Conservation (phyloP, 768 basidiomycete species). For the Tylopilus sp. region DNA sequence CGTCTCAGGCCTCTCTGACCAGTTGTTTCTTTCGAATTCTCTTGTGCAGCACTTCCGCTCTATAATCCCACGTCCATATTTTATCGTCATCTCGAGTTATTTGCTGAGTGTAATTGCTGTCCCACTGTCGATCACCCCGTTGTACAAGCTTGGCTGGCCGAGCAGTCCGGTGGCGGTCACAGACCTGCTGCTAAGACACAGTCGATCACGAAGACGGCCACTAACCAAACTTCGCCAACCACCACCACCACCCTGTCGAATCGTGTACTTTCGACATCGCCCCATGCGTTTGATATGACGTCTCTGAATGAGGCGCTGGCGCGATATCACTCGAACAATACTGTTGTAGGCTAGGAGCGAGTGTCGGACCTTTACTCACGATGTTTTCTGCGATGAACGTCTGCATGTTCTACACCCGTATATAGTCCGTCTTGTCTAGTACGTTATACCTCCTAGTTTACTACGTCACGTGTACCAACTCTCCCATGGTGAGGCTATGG, state of each 20-base stretch:
- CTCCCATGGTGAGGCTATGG: neutral
- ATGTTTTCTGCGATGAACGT: neutral
- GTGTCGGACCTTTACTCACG: neutral
- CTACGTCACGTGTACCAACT: constrained; percentile 11
- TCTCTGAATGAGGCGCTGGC: constrained; percentile 27
- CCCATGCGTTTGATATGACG: constrained; percentile 22
- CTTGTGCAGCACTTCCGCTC: constrained; percentile 44
- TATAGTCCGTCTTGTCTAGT: constrained; percentile 4
- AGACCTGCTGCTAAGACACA: constrained; percentile 14
- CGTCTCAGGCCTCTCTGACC: neutral
- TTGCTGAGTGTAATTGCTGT: constrained; percentile 38
- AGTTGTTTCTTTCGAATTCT: neutral
- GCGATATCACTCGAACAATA: constrained; percentile 19
- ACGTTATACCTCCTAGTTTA: constrained; percentile 5
- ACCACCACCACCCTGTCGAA: constrained; percentile 8
- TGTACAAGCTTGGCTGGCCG: constrained; percentile 38
- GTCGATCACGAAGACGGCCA: constrained; percentile 6
- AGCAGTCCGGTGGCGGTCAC: constrained; percentile 21
- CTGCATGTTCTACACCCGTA: neutral
- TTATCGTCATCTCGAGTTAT: constrained; percentile 45
- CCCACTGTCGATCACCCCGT: constrained; percentile 41
- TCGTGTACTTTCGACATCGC: constrained; percentile 2
- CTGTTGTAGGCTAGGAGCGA: constrained; percentile 7
- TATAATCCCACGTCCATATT: constrained; percentile 50
- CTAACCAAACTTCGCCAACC: constrained; percentile 10